Evolutionary conservation across 371 early-diverging fungal species (phyloP), one percentile per base, ranked within the genome.

Genomic region (Lichtheimia corymbifera): DNA sequence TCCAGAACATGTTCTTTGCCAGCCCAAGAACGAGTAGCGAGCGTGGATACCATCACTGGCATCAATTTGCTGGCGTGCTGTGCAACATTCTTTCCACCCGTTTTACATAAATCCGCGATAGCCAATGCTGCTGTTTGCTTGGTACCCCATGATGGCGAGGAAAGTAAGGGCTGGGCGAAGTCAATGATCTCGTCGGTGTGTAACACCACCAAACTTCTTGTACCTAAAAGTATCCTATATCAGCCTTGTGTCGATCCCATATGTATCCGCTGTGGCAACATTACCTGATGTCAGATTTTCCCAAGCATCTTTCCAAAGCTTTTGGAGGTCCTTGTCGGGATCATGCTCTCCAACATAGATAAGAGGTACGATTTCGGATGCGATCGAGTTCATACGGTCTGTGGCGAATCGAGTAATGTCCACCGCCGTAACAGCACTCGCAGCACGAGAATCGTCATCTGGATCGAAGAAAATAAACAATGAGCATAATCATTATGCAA

Each of bases 1-100:
- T 87, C 88, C 24, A 95, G 73, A 4, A 95, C 87, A 22, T 80
- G 76, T 61, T 95, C 95, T 68, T 95, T 96, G 30, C 96, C 97
- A 2, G 86, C 88, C 95, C 95, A 96, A 1, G 90, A 86, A 35
- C 95, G 77, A 4, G 94, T 93, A 0, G 85, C 72, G 4, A 93
- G 70, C 0, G 89, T 84, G 12, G 85, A 77, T 1, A 87, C 63
- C 58, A 95, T 74, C 15, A 90, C 61, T 2, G 88, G 88, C 43
- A 95, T 59, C 9, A 88, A 63, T 18, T 69, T 64, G 9, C 78
- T 74, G 54, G 88, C 82, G 53, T 84, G 66, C 3, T 65, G 49
- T 13, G 49, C 57, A 24, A 85, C 53, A 5, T 61, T 68, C 40
- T 69, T 68, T 18, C 71, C 74, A 68, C 64, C 40, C 59, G 72